A percentile compares a stretch with the other conserved stretches of the same genome.
phyloP scores from a whole-genome alignment of 805 yeast species.

The Teunomyces kruisii region DNA sequence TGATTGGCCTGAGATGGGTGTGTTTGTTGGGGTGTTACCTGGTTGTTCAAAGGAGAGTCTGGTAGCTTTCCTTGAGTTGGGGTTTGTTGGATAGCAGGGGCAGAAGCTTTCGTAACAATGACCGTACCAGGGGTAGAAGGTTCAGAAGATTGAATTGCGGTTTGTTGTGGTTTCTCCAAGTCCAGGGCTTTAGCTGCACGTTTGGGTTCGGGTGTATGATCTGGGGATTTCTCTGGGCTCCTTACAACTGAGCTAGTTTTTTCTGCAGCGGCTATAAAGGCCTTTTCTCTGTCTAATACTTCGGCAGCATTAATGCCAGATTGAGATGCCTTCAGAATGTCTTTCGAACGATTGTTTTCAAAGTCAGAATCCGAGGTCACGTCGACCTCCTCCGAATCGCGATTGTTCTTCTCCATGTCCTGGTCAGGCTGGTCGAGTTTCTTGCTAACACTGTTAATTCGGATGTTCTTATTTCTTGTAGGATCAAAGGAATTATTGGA shows the following conservation, averaged over 20 bases:
- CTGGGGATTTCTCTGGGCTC: not conserved
- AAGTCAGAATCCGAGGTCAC: not conserved
- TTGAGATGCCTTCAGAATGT: not conserved
- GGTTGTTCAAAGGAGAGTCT: too few species aligned
- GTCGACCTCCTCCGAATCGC: constrained; percentile 1
- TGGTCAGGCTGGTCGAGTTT: not conserved
- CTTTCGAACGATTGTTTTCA: constrained; percentile 1
- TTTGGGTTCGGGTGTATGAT: too few species aligned
- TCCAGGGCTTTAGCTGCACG: not conserved
- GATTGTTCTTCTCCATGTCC: not conserved
- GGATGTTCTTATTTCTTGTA: constrained; percentile 5
- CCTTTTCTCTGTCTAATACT: not conserved
- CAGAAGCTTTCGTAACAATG: too few species aligned
- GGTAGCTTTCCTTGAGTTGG: too few species aligned
- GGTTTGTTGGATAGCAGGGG: too few species aligned
- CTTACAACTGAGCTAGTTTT: not conserved
- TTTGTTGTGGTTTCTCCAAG: not conserved
- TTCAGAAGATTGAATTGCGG: too few species aligned
- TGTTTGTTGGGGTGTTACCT: too few species aligned
- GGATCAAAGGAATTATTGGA: constrained; percentile 14
- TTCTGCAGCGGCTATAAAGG: not conserved
- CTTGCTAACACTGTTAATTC: not conserved
- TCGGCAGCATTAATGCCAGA: not conserved
- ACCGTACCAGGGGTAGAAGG: too few species aligned
- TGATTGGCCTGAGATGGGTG: too few species aligned